Base-by-base conservation (phyloP, 2,329 filamentous ascomycete species). In the Metarhizium anisopliae region DNA sequence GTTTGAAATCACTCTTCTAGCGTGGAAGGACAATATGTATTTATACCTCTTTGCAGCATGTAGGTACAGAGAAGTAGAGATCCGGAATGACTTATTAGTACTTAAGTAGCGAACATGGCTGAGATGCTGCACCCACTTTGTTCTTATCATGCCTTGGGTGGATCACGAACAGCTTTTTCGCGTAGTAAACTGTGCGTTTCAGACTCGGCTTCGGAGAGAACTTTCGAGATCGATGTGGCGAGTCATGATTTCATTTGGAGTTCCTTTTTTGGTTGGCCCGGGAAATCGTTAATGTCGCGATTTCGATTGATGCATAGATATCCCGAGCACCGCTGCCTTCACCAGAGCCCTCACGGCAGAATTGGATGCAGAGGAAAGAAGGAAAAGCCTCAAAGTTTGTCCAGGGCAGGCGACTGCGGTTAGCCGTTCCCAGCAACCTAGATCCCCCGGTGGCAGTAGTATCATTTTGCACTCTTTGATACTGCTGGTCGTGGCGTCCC, bases 401-500 rank as follows among this genome's bases (percentile, higher is more conserved):
- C 14, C 50, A 38, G 10, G 20, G 35, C 6, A 25, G 35, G 50
- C 50, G 40, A 52, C 50, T 38, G 40, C 30, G 14, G 36, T 16
- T 53, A 38, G 51, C 18, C 30, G 7, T 36, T 13, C 13, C 35
- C 13, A 36, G 35, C 13, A 36, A 13, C 8, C 29, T 42, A 6
- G 32, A 25, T 25, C 3, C 25, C 25, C 25, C 25, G 29, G 14
- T 8, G 2, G 18, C 20, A 38, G 20, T 35, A 2, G 42, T 42
- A 13, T 53, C 40, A n/a, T 13, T 25, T 6, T 40, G 38, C 38
- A 40, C 38, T 40, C 13, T 40, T 13, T 40, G 38, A 40, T 40
- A 11, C 14, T 16, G 11, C 52, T 51, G 47, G 55, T 56, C 51
- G 53, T 54, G 53, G 55, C 51, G 53, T 32, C 10, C n/a, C 13